Evolutionary conservation across 768 basidiomycete genomes (phyloP).

Genomic region (Sporobolomyces phaffii): DNA sequence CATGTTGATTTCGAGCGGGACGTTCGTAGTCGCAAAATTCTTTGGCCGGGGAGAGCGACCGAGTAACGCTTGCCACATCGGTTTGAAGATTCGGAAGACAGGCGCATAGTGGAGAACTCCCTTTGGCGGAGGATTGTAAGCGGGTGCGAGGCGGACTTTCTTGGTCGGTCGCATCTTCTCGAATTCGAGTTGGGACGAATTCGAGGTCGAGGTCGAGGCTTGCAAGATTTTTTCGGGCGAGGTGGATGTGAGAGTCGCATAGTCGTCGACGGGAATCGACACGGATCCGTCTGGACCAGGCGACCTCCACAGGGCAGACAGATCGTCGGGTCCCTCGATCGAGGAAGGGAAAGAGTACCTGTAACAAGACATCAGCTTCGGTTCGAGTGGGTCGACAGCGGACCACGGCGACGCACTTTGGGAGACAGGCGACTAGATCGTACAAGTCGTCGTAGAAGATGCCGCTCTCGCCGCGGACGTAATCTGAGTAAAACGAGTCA

Average conservation of each 20-base stretch:
- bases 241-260: background rate
- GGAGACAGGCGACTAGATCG: slow-evolving; percentile 62
- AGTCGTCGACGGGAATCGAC: slow-evolving; percentile 5
- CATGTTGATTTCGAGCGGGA: slow-evolving; percentile 27
- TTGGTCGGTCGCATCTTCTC: slow-evolving; percentile 6
- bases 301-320: slow-evolving; percentile 24
- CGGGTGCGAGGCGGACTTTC: slow-evolving; percentile 10
- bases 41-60: background rate
- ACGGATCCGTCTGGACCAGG: slow-evolving; percentile 13
- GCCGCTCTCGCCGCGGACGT: slow-evolving; percentile 63
- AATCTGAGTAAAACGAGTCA: slow-evolving; percentile 42
- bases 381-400: no score
- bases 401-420: slow-evolving; percentile 46
- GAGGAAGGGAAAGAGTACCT: slow-evolving; percentile 32
- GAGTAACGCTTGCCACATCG: background rate
- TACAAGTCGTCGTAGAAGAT: slow-evolving; percentile 71
- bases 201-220: background rate
- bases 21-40: slow-evolving; percentile 7
- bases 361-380: background rate
- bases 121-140: slow-evolving; percentile 14
- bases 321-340: slow-evolving; percentile 4
- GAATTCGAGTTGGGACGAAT: slow-evolving; percentile 8
- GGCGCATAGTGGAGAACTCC: slow-evolving; percentile 20
- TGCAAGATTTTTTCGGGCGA: slow-evolving; percentile 1
- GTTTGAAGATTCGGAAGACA: slow-evolving; percentile 6